Conservation (phyloP, 2,329 filamentous ascomycete species). For the Amphichorda felina region DNA sequence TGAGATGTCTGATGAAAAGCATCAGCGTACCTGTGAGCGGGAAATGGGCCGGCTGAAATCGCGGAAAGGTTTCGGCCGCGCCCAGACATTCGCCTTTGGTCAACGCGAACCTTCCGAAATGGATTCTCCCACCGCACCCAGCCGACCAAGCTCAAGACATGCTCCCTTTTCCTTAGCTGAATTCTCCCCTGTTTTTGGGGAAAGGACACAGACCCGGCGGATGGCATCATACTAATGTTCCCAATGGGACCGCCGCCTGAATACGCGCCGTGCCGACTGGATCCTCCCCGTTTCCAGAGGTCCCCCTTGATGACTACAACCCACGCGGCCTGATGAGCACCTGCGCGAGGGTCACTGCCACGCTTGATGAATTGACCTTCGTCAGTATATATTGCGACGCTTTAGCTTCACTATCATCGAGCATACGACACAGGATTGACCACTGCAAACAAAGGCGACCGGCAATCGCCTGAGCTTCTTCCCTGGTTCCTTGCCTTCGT, state of each 20-base stretch:
- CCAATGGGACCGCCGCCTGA: neutral
- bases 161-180: conserved; percentile 29
- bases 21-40: conserved; percentile 85
- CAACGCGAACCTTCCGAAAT: conserved; percentile 47
- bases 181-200: conserved; percentile 32
- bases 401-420: too few relatives aligned
- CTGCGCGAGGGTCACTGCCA: too few relatives aligned
- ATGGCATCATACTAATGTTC: conserved; percentile 49
- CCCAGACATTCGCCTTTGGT: conserved; percentile 93
- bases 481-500: too few relatives aligned
- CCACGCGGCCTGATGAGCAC: too few relatives aligned
- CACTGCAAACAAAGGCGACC: too few relatives aligned
- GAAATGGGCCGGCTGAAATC: conserved; percentile 90
- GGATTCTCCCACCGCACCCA: conserved; percentile 47
- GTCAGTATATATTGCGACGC: too few relatives aligned
- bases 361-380: too few relatives aligned
- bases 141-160: conserved; percentile 26
- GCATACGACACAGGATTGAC: too few relatives aligned
- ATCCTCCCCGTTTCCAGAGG: too few relatives aligned
- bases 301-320: too few relatives aligned
- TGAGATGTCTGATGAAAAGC: conserved; percentile 87
- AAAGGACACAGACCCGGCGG: conserved; percentile 43
- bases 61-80: conserved; percentile 72
- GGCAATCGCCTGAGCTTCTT: too few relatives aligned
- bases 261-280: too few relatives aligned